Base-by-base conservation (phyloP, 148 eudicot genomes). In the Beta vulgaris region DNA sequence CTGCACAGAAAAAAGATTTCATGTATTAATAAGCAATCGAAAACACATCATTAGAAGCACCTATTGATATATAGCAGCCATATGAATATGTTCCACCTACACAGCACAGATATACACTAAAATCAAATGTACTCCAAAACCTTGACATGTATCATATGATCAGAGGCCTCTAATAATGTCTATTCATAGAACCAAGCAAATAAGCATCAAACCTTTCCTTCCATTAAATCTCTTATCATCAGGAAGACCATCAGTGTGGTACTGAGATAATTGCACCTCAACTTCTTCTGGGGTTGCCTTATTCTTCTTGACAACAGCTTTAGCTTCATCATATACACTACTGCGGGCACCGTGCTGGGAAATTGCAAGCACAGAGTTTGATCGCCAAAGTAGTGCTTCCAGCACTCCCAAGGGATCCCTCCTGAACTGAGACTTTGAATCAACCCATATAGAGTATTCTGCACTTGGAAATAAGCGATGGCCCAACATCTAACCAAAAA, bases 271-370 rank as follows among this genome's bases (percentile, higher is more conserved):
- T 72, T 95, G 99, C 34, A 92, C 84, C 81, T 90, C 90, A 32
- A 92, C 96, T 86, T 95, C 99, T 85, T 88, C 94, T 34, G 97
- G 97, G 59, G 91, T 87, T 49, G 99, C 99, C 86, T 95, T 95
- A 77, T 95, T 85, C 83, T 95, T 95, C 79, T 91, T 84, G 53
- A 95, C 97, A 74, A 92, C 96, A 42, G 97, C 99, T 74, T 87
- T 87, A 49, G 99, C 97, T 80, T 95, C 99, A 82, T 92, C 99
- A 75, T 92, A 95, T 63, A 95, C 94, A 71, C 90, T 95, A 85
- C 99, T 88, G 37, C 99, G 90, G 69, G 99, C 97, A 43, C 99
- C 97, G 78, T 92, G 99, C 84, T 92, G 91, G 34, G 99, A 92
- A 78, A 95, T 95, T 73, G 94, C 99, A 77, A 95, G 81, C 40